Evolutionary conservation across 192 early-diverging fungal genomes (phyloP).

Genomic region (Coemansia sp.): DNA sequence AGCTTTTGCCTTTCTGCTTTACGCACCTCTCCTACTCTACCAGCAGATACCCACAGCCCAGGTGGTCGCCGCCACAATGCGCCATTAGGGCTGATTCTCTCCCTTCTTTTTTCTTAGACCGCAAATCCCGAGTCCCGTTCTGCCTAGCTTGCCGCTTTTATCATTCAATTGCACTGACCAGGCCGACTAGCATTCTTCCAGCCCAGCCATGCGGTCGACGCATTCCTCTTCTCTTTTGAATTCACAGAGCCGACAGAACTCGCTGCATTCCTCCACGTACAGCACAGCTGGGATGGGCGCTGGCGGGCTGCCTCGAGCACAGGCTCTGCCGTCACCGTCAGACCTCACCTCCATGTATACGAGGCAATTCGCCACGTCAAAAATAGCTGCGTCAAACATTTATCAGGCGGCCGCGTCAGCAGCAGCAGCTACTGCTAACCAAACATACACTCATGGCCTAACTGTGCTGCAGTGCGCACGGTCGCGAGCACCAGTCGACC

Average conservation of each 20-base stretch:
- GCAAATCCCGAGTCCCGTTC: not conserved
- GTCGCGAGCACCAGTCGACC: constrained; percentile 40
- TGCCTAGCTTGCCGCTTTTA: not conserved
- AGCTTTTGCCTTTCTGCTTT: not conserved
- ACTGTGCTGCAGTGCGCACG: constrained; percentile 42
- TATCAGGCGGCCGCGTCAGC: constrained; percentile 37
- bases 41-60: not conserved
- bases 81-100: not conserved
- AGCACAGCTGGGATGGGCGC: constrained; percentile 12
- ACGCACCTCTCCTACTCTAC: not conserved
- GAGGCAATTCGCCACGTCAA: constrained; percentile 47
- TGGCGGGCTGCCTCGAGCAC: constrained; percentile 8
- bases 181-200: not conserved
- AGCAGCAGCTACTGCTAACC: constrained; percentile 21
- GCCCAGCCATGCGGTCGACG: constrained; percentile 4
- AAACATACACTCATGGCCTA: constrained; percentile 43
- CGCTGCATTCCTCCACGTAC: constrained; percentile 44
- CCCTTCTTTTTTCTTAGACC: not conserved
- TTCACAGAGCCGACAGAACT: constrained; percentile 17
- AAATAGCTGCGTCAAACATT: constrained; percentile 25
- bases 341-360: constrained; percentile 52
- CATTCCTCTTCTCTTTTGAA: not conserved
- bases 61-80: constrained; percentile 2
- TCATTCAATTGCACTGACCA: not conserved
- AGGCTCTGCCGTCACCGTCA: constrained; percentile 20